phyloP scores from a whole-genome alignment of 2,329 filamentous ascomycete genomes.

The Teratosphaeria destructans region DNA sequence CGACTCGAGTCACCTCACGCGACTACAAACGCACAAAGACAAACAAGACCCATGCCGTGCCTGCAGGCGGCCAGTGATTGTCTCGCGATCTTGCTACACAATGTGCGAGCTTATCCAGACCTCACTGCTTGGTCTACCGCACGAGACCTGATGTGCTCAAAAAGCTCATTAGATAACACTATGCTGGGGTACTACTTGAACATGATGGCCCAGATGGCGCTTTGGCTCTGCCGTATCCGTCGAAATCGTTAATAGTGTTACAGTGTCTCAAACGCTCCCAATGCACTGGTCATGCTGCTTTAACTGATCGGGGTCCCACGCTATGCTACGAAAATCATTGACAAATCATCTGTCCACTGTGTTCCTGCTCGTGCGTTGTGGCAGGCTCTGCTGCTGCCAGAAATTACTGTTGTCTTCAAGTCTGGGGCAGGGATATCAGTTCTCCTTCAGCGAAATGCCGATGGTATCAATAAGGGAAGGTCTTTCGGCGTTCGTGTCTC shows the following conservation, averaged over 20 bases:
- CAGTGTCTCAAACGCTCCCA: background rate
- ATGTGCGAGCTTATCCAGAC: constrained; percentile 7
- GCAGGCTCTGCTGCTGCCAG: background rate
- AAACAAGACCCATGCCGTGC: background rate
- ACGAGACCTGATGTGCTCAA: background rate
- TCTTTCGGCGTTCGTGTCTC: background rate
- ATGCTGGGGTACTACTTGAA: background rate
- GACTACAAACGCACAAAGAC: background rate
- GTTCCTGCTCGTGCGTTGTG: background rate
- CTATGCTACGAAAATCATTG: background rate
- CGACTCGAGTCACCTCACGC: background rate
- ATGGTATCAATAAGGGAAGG: background rate
- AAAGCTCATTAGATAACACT: background rate
- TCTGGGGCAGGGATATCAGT: too few relatives aligned
- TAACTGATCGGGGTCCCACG: background rate
- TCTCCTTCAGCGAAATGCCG: background rate
- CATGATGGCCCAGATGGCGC: background rate
- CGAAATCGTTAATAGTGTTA: background rate
- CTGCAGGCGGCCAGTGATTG: constrained; percentile 5
- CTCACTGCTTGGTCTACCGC: background rate
- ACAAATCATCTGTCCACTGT: background rate
- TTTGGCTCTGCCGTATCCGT: background rate
- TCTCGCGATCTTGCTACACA: constrained; percentile 8
- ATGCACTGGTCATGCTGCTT: background rate
- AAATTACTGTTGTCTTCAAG: background rate